Percentiles rank a stretch among this genome's conserved stretches.
Conservation (phyloP, 1,284 basidiomycete species). For the Rhodotorula sp. region DNA sequence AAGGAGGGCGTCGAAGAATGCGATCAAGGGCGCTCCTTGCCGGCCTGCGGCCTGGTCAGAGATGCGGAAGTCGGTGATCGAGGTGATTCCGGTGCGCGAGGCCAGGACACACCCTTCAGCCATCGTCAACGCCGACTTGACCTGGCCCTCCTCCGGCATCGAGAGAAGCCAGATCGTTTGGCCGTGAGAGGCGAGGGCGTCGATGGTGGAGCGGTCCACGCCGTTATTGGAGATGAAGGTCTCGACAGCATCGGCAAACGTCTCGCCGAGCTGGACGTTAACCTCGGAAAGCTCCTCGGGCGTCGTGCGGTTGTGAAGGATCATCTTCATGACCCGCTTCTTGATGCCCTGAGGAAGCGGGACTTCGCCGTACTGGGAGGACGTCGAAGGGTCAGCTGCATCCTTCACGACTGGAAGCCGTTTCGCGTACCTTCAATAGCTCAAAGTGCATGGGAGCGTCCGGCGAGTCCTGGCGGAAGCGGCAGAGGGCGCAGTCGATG, state of each 20-base stretch:
- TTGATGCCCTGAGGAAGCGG: conserved; percentile 42
- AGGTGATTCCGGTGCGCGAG: conserved; percentile 32
- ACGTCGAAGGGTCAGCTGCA: not conserved
- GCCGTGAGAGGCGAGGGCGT: conserved; percentile 43
- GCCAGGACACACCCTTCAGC: conserved; percentile 42
- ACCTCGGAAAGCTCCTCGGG: conserved; percentile 41
- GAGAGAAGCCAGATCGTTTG: conserved; percentile 46
- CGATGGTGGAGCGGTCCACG: conserved; percentile 32
- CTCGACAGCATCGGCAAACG: conserved; percentile 34
- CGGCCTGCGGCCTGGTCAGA: conserved; percentile 37
- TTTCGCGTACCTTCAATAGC: conserved; percentile 32
- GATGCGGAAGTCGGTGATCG: conserved; percentile 39
- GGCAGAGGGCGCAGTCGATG: conserved; percentile 44
- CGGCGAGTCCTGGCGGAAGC: conserved; percentile 38
- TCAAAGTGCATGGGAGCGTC: conserved; percentile 42
- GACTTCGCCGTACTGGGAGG: conserved; percentile 41
- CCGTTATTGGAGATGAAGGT: conserved; percentile 26
- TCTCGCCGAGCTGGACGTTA: conserved; percentile 33
- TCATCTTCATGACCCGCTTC: conserved; percentile 43
- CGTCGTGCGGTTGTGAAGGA: conserved; percentile 41
- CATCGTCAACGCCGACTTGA: conserved; percentile 41
- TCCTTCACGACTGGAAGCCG: too few relatives aligned
- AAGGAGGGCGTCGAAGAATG: conserved; percentile 39
- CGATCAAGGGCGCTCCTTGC: conserved; percentile 37
- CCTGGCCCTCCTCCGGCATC: conserved; percentile 44